These are phyloP conservation scores for Psilocybe tampanensis DNA, from an alignment of 768 basidiomycete genomes.

Conservation along the genomic window DNA sequence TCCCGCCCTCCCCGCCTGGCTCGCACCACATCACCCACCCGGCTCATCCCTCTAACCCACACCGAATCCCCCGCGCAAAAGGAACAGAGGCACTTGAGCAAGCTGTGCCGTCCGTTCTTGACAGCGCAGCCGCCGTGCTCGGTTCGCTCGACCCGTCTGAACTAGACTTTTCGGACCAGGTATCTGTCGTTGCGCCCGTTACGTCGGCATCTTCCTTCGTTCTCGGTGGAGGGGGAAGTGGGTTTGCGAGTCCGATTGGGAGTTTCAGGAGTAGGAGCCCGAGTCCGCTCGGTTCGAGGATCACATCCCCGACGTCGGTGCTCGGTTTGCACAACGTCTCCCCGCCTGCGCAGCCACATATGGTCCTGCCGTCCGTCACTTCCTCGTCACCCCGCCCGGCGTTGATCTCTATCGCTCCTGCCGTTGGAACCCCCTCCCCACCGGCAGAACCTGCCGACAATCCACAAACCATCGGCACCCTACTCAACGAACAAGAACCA, in stretches of 20 bases:
- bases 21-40: conserved; percentile 31
- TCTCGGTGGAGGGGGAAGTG: conserved; percentile 39
- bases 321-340: conserved; percentile 13
- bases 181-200: conserved; percentile 64
- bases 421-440: not conserved
- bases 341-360: not conserved
- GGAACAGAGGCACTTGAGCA: conserved; percentile 75
- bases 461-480: too few relatives aligned
- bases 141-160: conserved; percentile 32
- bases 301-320: conserved; percentile 14
- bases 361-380: not conserved
- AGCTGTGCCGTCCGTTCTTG: conserved; percentile 83
- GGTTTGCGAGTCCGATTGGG: conserved; percentile 71
- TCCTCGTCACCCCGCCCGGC: not conserved
- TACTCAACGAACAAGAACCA: not conserved
- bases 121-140: conserved; percentile 79
- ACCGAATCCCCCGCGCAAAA: conserved; percentile 73
- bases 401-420: not conserved
- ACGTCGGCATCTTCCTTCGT: conserved; percentile 14
- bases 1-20: conserved; percentile 35
- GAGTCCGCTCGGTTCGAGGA: conserved; percentile 48
- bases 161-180: conserved; percentile 50
- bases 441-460: too few relatives aligned
- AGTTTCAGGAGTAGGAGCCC: conserved; percentile 70
- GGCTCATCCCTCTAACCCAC: conserved; percentile 54